phyloP scores from a whole-genome alignment of 352 stramenopile species.

The Hyphochytrium catenoides region DNA sequence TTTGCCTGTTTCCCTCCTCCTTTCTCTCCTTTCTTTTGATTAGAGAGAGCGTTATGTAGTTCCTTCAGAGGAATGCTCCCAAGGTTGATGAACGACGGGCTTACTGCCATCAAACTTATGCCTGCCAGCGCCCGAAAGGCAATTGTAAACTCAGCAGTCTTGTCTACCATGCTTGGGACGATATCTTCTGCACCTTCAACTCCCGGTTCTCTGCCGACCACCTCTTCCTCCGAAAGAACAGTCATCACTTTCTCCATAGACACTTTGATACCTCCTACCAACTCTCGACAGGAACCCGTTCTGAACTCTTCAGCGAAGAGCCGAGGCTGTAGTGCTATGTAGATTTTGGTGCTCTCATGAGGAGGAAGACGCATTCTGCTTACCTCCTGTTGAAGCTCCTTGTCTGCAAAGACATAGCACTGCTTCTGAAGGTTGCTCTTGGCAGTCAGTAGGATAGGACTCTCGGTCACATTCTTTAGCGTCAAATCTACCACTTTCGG shows the following conservation, averaged over 20 bases:
- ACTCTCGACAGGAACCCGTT: constrained; percentile 35
- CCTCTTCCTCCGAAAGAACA: too few species aligned
- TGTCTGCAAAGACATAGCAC: constrained; percentile 61
- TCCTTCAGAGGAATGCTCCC: too few species aligned
- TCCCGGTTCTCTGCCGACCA: too few species aligned
- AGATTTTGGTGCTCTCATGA: constrained; percentile 36
- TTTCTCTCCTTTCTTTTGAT: too few species aligned
- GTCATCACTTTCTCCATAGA: too few species aligned
- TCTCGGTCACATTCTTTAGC: too few species aligned
- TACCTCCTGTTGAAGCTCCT: constrained; percentile 31
- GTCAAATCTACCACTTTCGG: too few species aligned
- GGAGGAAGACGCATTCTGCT: constrained; percentile 37
- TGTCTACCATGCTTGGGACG: too few species aligned
- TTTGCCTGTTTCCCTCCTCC: too few species aligned
- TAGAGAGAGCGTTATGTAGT: too few species aligned
- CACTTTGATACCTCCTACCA: constrained; percentile 64
- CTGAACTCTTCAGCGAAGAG: constrained; percentile 48
- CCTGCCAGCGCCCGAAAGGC: constrained; percentile 60
- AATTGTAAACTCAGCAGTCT: constrained; percentile 57
- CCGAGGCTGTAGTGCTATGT: constrained; percentile 42
- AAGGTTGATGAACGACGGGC: constrained; percentile 36
- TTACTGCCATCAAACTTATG: constrained; percentile 39
- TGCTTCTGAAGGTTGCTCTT: constrained; percentile 65
- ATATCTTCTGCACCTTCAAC: too few species aligned
- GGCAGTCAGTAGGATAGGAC: constrained; percentile 42